Percentiles rank a stretch among this genome's conserved stretches.
These are phyloP conservation scores for Kuraishia capsulata DNA, from an alignment of 805 yeast species.

Conservation along the genomic window DNA sequence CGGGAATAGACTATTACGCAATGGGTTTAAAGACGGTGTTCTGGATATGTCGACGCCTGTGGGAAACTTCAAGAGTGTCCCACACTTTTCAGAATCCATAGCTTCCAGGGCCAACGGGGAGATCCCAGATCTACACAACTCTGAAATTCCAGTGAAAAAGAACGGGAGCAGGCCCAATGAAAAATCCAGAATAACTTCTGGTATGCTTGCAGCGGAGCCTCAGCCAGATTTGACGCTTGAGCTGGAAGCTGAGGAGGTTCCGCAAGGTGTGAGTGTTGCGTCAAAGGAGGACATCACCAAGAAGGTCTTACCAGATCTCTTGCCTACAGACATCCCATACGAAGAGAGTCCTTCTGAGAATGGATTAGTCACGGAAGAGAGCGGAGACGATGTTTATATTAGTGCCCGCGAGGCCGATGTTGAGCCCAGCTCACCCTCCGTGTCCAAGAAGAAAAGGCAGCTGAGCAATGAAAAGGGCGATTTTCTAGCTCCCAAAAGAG, in stretches of 20 bases:
- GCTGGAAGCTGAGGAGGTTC: not conserved
- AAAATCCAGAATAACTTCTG: slow-evolving; percentile 23
- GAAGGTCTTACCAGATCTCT: slow-evolving; percentile 8
- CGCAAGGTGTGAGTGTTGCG: slow-evolving; percentile 19
- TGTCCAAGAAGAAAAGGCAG: no score
- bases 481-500: no score
- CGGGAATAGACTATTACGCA: slow-evolving; percentile 7
- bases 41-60: not conserved
- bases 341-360: not conserved
- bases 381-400: no score
- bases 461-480: no score
- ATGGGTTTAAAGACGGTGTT: not conserved
- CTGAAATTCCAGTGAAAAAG: no score
- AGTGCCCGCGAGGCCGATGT: no score
- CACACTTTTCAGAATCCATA: no score
- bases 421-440: no score
- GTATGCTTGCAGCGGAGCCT: slow-evolving; percentile 19
- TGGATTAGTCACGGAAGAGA: no score
- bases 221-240: slow-evolving; percentile 19
- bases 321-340: no score
- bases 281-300: slow-evolving; percentile 16
- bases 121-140: not conserved
- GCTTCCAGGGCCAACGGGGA: no score
- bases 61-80: not conserved
- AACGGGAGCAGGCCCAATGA: no score